Evolutionary conservation across 78 protist genomes (phyloP).

Genomic region (Emiliania huxleyi): DNA sequence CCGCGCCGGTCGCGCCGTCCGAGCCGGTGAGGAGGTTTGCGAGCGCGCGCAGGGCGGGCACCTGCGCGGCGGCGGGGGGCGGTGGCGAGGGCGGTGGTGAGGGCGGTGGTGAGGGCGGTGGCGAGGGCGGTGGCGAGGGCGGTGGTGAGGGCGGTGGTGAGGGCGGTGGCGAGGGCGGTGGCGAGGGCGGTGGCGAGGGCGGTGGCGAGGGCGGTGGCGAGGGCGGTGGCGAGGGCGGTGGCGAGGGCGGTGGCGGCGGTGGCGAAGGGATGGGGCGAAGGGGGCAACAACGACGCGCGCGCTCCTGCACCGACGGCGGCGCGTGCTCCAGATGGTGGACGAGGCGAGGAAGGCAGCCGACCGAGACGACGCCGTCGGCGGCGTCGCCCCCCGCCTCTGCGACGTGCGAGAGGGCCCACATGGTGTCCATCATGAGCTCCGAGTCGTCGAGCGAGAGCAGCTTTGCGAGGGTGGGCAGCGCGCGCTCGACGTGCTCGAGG

Average conservation of each 20-base stretch:
- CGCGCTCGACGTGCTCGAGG: slow-evolving; percentile 31
- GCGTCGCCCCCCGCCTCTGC: slow-evolving; percentile 85
- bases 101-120: too few species aligned
- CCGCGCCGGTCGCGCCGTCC: slow-evolving; percentile 90
- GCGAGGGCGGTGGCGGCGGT: too few species aligned
- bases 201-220: too few species aligned
- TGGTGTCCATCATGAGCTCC: slow-evolving; percentile 89
- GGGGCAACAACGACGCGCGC: too few species aligned
- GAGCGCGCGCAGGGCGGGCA: slow-evolving; percentile 95
- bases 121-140: too few species aligned
- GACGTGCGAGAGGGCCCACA: slow-evolving; percentile 95
- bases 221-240: too few species aligned
- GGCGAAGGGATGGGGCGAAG: too few species aligned
- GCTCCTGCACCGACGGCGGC: slow-evolving; percentile 64
- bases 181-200: too few species aligned
- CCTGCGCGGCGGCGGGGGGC: too few species aligned
- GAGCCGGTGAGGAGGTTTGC: slow-evolving; percentile 98
- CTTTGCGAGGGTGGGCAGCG: slow-evolving; percentile 59
- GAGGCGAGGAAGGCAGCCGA: slow-evolving; percentile 70
- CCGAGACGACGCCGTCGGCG: slow-evolving; percentile 82
- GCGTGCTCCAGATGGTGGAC: slow-evolving; percentile 77
- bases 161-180: too few species aligned
- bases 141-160: too few species aligned
- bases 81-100: too few species aligned
- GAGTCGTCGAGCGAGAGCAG: slow-evolving; percentile 75